Evolutionary conservation across 352 stramenopile species (phyloP).

Genomic region (Globisporangium rhizosaccharum): DNA sequence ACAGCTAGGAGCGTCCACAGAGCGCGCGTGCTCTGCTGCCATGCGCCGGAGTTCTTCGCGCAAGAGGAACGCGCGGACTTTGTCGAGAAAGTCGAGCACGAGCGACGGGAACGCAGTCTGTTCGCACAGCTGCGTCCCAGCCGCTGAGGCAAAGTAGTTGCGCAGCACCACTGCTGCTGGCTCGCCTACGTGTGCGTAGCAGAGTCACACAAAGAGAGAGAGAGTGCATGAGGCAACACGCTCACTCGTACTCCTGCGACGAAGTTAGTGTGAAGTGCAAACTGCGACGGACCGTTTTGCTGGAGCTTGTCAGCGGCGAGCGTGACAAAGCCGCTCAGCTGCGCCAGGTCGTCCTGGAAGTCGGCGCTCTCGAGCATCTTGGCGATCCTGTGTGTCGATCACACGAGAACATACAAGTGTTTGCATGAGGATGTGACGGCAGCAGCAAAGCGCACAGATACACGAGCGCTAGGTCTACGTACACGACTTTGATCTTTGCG

Average conservation of each 20-base stretch:
- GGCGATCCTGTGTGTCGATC: constrained; percentile 25
- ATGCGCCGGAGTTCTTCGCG: constrained; percentile 38
- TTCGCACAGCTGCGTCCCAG: constrained; percentile 47
- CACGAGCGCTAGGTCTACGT: constrained; percentile 10
- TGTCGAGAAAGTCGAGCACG: constrained; percentile 58
- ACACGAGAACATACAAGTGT: not conserved
- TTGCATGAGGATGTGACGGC: not conserved
- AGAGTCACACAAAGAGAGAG: not conserved
- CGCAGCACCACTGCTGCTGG: constrained; percentile 29
- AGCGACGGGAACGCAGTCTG: constrained; percentile 66
- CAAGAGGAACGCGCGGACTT: constrained; percentile 39
- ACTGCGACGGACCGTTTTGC: constrained; percentile 34
- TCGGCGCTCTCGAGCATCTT: constrained; percentile 34
- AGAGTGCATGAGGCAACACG: not conserved
- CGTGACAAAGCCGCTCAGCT: constrained; percentile 41
- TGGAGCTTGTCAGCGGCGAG: constrained; percentile 36
- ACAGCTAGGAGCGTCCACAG: not conserved
- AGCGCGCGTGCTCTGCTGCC: not conserved
- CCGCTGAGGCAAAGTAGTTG: constrained; percentile 43
- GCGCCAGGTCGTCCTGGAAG: constrained; percentile 28
- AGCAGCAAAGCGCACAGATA: not conserved
- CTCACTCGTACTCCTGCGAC: not conserved
- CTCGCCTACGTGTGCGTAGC: constrained; percentile 20
- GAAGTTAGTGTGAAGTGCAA: not conserved
- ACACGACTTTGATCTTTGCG: constrained; percentile 47